phyloP scores from a whole-genome alignment of 1,284 basidiomycete species.

The Pterulicium gracile region DNA sequence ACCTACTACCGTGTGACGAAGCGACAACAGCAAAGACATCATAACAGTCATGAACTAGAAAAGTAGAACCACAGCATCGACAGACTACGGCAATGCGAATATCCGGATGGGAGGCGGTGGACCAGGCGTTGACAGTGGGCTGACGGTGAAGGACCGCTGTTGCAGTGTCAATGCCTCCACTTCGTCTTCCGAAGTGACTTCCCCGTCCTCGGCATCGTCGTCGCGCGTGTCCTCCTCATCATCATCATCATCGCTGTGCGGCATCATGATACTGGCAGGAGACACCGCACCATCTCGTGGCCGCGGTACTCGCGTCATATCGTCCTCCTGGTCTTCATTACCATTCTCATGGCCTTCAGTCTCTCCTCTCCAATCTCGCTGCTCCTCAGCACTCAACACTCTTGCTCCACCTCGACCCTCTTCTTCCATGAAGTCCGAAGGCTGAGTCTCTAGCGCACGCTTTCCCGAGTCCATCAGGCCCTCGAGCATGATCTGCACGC shows the following conservation, averaged over 20 bases:
- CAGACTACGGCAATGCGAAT: too few relatives aligned
- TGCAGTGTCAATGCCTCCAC: slow-evolving; percentile 26
- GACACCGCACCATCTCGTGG: slow-evolving; percentile 19
- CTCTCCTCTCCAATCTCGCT: slow-evolving; percentile 44
- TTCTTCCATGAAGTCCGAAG: slow-evolving; percentile 38
- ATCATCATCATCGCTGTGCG: slow-evolving; percentile 15
- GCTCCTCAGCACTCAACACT: slow-evolving; percentile 62
- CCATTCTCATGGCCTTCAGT: slow-evolving; percentile 15
- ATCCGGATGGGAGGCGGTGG: slow-evolving; percentile 12
- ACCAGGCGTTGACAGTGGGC: slow-evolving; percentile 10
- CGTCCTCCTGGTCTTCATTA: slow-evolving; percentile 15
- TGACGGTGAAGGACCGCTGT: not conserved
- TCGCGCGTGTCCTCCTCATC: too few relatives aligned
- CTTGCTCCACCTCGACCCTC: slow-evolving; percentile 38
- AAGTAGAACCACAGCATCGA: too few relatives aligned
- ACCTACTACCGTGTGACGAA: too few relatives aligned
- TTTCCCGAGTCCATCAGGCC: slow-evolving; percentile 48
- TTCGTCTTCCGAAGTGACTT: slow-evolving; percentile 22
- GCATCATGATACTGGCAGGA: slow-evolving; percentile 22
- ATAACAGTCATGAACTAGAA: too few relatives aligned
- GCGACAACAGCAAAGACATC: too few relatives aligned
- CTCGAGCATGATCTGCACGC: slow-evolving; percentile 52
- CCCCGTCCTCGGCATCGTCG: too few relatives aligned
- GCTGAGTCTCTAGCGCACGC: slow-evolving; percentile 47
- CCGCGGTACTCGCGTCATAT: slow-evolving; percentile 14